phyloP scores from a whole-genome alignment of 1,139 yeast species.

The Geotrichum aggregatum region DNA sequence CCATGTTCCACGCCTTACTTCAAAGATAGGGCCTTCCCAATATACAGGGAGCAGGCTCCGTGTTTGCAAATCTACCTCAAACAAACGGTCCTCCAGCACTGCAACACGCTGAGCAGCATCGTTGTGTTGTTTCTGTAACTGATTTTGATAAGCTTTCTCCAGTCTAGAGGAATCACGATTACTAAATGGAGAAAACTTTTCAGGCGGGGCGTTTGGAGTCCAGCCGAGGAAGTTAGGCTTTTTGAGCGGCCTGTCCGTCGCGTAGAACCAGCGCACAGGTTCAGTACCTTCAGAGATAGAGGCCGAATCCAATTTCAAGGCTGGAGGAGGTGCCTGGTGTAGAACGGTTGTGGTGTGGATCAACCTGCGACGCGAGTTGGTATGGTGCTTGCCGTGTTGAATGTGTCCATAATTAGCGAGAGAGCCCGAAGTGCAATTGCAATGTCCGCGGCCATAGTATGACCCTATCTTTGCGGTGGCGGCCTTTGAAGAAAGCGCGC shows the following conservation, averaged over 20 bases:
- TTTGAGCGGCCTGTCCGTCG: slow-evolving; percentile 67
- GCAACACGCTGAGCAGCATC: slow-evolving; percentile 37
- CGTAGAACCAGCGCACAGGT: slow-evolving; percentile 62
- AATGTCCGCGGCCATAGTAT: too few relatives aligned
- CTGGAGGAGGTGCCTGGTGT: background rate
- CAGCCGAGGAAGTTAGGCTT: slow-evolving; percentile 55
- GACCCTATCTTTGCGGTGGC: too few relatives aligned
- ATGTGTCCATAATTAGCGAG: too few relatives aligned
- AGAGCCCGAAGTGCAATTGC: too few relatives aligned
- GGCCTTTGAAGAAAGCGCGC: too few relatives aligned
- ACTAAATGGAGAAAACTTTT: slow-evolving; percentile 67
- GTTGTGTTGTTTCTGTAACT: slow-evolving; percentile 8
- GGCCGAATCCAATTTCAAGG: background rate
- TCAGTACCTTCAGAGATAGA: background rate
- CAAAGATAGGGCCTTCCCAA: slow-evolving; percentile 88
- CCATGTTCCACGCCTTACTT: slow-evolving; percentile 85
- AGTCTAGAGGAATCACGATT: slow-evolving; percentile 56
- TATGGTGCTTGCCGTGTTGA: too few relatives aligned
- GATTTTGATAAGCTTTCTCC: slow-evolving; percentile 47
- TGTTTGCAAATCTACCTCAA: slow-evolving; percentile 59
- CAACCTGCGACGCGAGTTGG: too few relatives aligned
- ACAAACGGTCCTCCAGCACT: slow-evolving; percentile 79
- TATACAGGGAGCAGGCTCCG: slow-evolving; percentile 64
- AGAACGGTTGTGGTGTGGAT: background rate
- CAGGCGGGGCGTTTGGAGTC: slow-evolving; percentile 43